These are phyloP conservation scores for Debaryomyces maramus DNA, from an alignment of 805 yeast genomes.

Conservation along the genomic window DNA sequence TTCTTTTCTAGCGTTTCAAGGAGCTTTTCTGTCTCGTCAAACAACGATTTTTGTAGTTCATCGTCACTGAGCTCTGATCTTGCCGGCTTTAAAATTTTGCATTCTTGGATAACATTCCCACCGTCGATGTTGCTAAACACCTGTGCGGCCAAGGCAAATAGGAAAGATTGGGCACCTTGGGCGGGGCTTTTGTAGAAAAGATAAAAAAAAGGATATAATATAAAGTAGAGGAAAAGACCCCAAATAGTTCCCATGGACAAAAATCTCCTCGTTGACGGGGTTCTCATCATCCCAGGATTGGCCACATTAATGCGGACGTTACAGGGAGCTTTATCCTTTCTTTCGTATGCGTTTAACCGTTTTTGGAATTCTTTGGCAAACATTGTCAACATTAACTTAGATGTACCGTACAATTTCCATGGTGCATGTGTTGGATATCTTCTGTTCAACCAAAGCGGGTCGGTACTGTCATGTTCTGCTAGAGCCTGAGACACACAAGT, in stretches of 20 bases:
- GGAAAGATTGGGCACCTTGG: slow-evolving; percentile 77
- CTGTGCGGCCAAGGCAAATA: slow-evolving; percentile 72
- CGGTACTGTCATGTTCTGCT: slow-evolving; percentile 66
- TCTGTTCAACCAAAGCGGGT: slow-evolving; percentile 57
- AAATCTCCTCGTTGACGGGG: slow-evolving; percentile 79
- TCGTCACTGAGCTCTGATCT: slow-evolving; percentile 65
- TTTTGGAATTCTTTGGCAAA: slow-evolving; percentile 80
- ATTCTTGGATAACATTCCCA: slow-evolving; percentile 73
- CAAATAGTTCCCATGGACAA: slow-evolving; percentile 71
- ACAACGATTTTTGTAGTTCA: slow-evolving; percentile 60
- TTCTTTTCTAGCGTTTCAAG: slow-evolving; percentile 63
- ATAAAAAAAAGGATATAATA: slow-evolving; percentile 83
- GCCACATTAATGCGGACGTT: slow-evolving; percentile 72
- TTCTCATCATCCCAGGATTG: slow-evolving; percentile 91
- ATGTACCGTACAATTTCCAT: slow-evolving; percentile 76
- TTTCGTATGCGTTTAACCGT: slow-evolving; percentile 53
- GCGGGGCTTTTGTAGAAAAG: slow-evolving; percentile 70
- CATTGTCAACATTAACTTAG: slow-evolving; percentile 74
- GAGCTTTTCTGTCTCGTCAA: slow-evolving; percentile 56
- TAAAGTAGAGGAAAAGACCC: slow-evolving; percentile 58
- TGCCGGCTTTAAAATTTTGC: slow-evolving; percentile 53
- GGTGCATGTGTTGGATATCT: slow-evolving; percentile 64
- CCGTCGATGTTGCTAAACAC: slow-evolving; percentile 61
- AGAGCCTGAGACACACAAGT: slow-evolving; percentile 77
- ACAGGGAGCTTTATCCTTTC: slow-evolving; percentile 70